Base-by-base conservation (phyloP, 2,329 filamentous ascomycete species). In the Stemphylium beticola region DNA sequence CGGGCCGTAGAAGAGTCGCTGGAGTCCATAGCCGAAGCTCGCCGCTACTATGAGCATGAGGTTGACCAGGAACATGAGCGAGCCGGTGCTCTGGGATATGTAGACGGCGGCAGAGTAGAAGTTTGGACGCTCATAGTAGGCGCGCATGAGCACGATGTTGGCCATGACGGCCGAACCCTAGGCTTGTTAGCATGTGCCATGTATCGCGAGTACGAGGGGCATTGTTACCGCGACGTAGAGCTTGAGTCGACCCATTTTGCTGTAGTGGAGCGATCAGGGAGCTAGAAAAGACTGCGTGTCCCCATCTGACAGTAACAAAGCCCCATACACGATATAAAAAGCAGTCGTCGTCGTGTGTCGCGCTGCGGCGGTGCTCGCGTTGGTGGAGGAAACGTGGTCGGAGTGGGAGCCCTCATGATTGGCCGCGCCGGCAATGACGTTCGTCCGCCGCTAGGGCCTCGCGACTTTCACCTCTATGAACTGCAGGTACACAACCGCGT, bases 61-160 rank as follows among this genome's bases (percentile, higher is more conserved):
- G 74, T 99, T 99, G 71, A 93, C 91, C 67, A 99, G 82, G 60
- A 96, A 93, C 85, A 98, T 90, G 48, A 98, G 81, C 74, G 93
- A 98, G 67, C 96, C 88, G 79, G 95, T 98, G 77, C 92, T 97
- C 78, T 98, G 93, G 36, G 93, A 91, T 45, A 99, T 86, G 78
- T 98, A 96, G 43, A 99, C 95, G 79, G 92, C 95, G 64, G 95
- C 93, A 49, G 93, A 96, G 80, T 99, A 99, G 82, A 98, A 99
- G 78, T 99, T 99, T 61, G 95, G 89, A 62, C 95, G 87, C 79
- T 98, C 91, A 72, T 95, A 90, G 77, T 98, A 93, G 58, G 95
- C 93, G 73, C 93, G 95, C 54, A 96, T 78, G 57, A 97, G 83
- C 55, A 96, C 92, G 67, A 87, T 86, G 62, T 86, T 89, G 67